Evolutionary conservation across 768 basidiomycete genomes (phyloP).

Genomic region (Trametes meyenii): DNA sequence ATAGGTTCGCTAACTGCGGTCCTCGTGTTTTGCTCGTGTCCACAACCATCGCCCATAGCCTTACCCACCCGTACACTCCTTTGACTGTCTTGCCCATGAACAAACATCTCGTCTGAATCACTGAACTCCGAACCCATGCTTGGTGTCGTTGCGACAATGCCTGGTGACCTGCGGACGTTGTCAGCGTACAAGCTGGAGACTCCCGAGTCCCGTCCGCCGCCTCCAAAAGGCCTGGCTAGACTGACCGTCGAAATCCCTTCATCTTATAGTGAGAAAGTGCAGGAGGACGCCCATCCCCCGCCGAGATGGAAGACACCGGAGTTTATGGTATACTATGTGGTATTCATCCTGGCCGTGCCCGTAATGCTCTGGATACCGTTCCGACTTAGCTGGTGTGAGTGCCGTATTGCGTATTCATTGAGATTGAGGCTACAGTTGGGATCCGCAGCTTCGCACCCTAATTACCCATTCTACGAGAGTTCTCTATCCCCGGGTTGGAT

Average conservation of each 20-base stretch:
- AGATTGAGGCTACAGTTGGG: slow-evolving; percentile 3
- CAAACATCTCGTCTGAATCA: too few relatives aligned
- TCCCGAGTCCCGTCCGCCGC: too few relatives aligned
- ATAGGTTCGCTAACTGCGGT: too few relatives aligned
- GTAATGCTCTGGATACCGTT: slow-evolving; percentile 79
- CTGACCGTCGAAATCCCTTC: neutral
- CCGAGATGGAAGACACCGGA: slow-evolving; percentile 81
- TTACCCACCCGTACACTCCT: too few relatives aligned
- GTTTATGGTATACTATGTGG: slow-evolving; percentile 74
- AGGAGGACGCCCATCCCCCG: slow-evolving; percentile 33
- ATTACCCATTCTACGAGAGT: slow-evolving; percentile 62
- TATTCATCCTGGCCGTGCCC: slow-evolving; percentile 63
- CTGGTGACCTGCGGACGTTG: too few relatives aligned
- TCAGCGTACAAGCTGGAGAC: too few relatives aligned
- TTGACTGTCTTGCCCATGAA: too few relatives aligned
- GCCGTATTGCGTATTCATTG: neutral
- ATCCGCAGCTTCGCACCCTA: slow-evolving; percentile 68
- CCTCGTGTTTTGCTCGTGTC: too few relatives aligned
- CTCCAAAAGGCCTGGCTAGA: too few relatives aligned
- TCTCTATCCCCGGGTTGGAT: slow-evolving; percentile 80
- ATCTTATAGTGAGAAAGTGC: neutral
- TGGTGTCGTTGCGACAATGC: too few relatives aligned
- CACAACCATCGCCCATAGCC: too few relatives aligned
- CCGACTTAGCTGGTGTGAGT: slow-evolving; percentile 73
- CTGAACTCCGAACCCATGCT: too few relatives aligned